Evolutionary conservation across 495 filamentous ascomycete species (phyloP), one percentile per base, ranked within the genome.

Genomic region (Podospora comata): DNA sequence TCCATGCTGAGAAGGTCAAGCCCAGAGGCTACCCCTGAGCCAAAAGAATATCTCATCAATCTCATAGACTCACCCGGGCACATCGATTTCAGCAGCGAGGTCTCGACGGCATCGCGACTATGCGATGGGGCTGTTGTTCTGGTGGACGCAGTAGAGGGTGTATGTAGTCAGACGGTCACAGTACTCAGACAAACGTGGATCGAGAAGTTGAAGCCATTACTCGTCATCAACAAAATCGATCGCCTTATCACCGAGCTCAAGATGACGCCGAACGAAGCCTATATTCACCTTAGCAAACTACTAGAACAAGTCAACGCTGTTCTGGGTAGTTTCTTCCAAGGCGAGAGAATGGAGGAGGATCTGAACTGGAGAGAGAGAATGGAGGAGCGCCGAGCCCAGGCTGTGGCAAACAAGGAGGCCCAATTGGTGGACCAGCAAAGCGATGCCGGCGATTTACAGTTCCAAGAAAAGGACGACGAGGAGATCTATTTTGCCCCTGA

Each of bases 181-280:
- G 95, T 99, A 30, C 84, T 99, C 16, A 88, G 95, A 23, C 95
- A 98, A 76, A 90, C 92, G 28, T 99, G 95, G 94, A 90, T 91
- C 39, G 96, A 99, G 81, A 92, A 96, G 73, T 84, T 99, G 73
- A 96, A 94, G 79, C 96, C 95, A 0, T 85, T 99, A 39, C 82
- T 99, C 44, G 91, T 97, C 53, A 94, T 99, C 76, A 99, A 99
- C 82, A 99, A 99, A 78, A 94, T 99, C 79, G 95, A 99, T 76
- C 87, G 95, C 27, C 84, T 99, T 34, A 84, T 99, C 34, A 95
- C 92, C 0, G 95, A 99, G 81, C 83, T 97, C 59, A 92, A 92
- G 76, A 92, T 99, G 89, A 96, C 87, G 30, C 91, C 96, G 5
- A 81, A 79, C 16, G 95, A 99, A 79, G 96, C 95, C 15, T 96